Evolutionary conservation across 2,329 filamentous ascomycete genomes (phyloP), one percentile per base, ranked within the genome.

Genomic region (Scolecobasidium constrictum): DNA sequence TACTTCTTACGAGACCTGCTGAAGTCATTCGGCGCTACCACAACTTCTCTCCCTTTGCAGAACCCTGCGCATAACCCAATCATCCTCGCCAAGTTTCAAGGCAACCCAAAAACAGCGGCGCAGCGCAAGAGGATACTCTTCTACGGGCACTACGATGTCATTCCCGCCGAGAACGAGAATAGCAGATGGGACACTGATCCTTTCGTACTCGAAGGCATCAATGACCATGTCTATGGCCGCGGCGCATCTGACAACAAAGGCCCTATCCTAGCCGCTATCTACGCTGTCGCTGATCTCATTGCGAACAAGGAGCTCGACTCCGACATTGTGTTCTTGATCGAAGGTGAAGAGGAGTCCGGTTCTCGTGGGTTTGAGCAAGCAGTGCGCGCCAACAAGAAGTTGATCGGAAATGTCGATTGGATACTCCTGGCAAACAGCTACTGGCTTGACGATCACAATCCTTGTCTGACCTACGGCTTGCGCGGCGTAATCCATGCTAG

Each of bases 161-260:
- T 98, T 3, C 77, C 87, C 1, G 92, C 92, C 0, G 86, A 94
- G 50, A 80, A 82, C 28, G 83, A 83, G 48, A 78, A 81, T 45
- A 75, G 77, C 28, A 90, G 86, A 51, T 98, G 92, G 92, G 73
- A 77, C 31, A 79, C 78, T 2, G 85, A 96, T 49, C 93, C 92
- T 0, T 98, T 96, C 58, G 73, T 81, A n/a, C 73, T 96, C 55
- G 82, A 82, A 40, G 92, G 92, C 3, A 77, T 86, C 44, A 88
- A 94, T 53, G 90, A 92, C 0, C 96, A 90, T 58, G 69, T 96
- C 2, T 96, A 98, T 50, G 92, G 92, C 2, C 83, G 92, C 53
- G 92, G 92, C n/a, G 85, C 93, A 12, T 93, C 87, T 38, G 92
- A 98, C 61, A 96, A 98, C 66, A 98, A 98, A 60, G 92, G 93